phyloP scores from a whole-genome alignment of 139 green algal species.

The Nannochloris sp. region DNA sequence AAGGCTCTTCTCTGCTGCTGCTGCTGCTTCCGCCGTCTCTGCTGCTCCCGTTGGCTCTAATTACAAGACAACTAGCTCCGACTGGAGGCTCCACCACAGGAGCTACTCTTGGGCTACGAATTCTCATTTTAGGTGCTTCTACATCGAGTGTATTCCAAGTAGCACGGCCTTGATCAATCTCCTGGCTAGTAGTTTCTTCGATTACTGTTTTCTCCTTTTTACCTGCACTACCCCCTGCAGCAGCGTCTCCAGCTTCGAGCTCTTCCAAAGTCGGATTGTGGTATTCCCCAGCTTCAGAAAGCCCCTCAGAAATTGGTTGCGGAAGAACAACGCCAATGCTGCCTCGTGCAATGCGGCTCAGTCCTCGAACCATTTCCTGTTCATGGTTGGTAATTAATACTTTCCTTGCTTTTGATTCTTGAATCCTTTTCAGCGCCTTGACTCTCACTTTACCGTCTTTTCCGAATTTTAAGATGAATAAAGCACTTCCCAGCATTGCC shows the following conservation, averaged over 20 bases:
- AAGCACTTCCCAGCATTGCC: neutral
- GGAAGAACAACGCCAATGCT: constrained; percentile 1
- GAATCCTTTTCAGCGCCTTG: neutral
- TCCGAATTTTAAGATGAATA: constrained; percentile 4
- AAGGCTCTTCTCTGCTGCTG: too few species aligned
- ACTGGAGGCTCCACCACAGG: too few species aligned
- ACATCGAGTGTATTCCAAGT: too few species aligned
- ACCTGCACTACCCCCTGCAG: neutral
- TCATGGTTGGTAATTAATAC: neutral
- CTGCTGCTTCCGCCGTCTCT: too few species aligned
- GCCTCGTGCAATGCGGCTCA: constrained; percentile 1
- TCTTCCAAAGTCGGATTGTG: too few species aligned
- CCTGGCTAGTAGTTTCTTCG: neutral
- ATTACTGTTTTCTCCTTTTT: neutral
- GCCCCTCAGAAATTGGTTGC: neutral
- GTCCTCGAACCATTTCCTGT: neutral
- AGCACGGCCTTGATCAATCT: too few species aligned
- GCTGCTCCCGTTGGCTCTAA: too few species aligned
- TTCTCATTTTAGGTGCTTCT: too few species aligned
- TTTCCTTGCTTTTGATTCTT: neutral
- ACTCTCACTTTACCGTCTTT: constrained; percentile 8
- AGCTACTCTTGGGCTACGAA: too few species aligned
- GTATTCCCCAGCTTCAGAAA: too few species aligned
- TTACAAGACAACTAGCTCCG: too few species aligned
- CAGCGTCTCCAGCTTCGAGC: neutral